Evolutionary conservation across 441 rosid species (phyloP).

Genomic region (Corymbia citriodora): DNA sequence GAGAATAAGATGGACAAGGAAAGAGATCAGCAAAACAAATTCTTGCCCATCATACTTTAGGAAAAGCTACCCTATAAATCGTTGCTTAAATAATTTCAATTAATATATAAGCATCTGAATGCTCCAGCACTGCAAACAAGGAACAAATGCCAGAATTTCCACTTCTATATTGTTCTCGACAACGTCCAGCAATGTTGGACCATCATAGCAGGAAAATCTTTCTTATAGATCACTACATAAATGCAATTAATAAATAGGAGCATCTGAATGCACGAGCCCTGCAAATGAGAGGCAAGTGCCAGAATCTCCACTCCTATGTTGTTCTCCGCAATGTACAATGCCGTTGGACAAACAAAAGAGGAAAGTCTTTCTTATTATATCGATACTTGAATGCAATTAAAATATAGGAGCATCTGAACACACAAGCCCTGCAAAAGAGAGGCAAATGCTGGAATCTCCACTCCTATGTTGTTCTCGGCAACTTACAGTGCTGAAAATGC

Average conservation of each 20-base stretch:
- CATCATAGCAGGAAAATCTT: neutral
- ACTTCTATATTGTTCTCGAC: neutral
- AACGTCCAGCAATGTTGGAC: neutral
- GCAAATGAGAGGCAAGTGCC: neutral
- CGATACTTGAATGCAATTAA: neutral
- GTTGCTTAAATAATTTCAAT: neutral
- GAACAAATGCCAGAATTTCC: neutral
- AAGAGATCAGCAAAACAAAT: neutral
- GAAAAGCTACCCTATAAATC: neutral
- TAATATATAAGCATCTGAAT: neutral
- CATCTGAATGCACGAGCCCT: neutral
- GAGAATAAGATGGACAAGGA: neutral
- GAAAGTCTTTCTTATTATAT: neutral
- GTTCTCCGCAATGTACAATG: neutral
- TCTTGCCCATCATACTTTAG: neutral
- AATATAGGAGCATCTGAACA: neutral
- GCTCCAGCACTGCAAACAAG: neutral
- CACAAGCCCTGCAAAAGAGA: neutral
- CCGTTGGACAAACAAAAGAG: neutral
- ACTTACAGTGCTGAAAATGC: conserved; percentile 31
- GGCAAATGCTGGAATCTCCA: conserved; percentile 38
- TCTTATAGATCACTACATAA: neutral
- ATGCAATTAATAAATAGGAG: neutral
- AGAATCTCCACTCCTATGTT: neutral
- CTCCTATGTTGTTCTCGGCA: conserved; percentile 36